phyloP scores from a whole-genome alignment of 805 yeast species.

The Suhomyces emberorum region DNA sequence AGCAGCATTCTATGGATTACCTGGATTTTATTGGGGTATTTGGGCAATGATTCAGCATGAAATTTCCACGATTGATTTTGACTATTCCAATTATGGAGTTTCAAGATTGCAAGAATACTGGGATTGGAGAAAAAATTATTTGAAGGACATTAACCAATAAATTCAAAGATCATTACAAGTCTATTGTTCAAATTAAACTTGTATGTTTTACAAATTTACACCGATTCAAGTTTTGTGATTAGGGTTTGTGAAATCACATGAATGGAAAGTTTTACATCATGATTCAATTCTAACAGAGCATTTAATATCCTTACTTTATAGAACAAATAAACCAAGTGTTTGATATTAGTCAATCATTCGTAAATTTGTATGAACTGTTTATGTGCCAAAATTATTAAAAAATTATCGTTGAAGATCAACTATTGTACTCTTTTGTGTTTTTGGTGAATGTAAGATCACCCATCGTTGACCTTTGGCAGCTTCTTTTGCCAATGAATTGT shows the following conservation, averaged over 20 bases:
- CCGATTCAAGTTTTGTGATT: not conserved
- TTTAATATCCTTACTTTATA: conserved; percentile 5
- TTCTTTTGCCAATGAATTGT: conserved; percentile 70
- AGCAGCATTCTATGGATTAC: conserved; percentile 64
- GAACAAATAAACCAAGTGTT: conserved; percentile 3
- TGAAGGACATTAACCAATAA: not conserved
- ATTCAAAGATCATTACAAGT: too few relatives aligned
- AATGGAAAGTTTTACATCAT: too few relatives aligned
- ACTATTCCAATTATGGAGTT: conserved; percentile 59
- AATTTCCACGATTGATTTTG: conserved; percentile 68
- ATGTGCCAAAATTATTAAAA: too few relatives aligned
- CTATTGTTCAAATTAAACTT: not conserved
- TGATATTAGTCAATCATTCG: not conserved
- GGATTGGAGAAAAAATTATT: conserved; percentile 52
- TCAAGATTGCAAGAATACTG: conserved; percentile 64
- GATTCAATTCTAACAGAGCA: conserved; percentile 3
- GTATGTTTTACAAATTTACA: not conserved
- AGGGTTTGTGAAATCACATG: too few relatives aligned
- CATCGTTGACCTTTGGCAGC: conserved; percentile 65
- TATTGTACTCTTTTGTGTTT: conserved; percentile 58
- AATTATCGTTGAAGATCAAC: conserved; percentile 23
- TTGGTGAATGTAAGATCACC: conserved; percentile 77
- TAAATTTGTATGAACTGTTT: not conserved
- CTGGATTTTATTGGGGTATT: conserved; percentile 83
- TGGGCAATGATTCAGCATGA: conserved; percentile 77